These are phyloP conservation scores for Yamadazyma siamensis DNA, from an alignment of 1,139 yeast genomes.

Conservation along the genomic window DNA sequence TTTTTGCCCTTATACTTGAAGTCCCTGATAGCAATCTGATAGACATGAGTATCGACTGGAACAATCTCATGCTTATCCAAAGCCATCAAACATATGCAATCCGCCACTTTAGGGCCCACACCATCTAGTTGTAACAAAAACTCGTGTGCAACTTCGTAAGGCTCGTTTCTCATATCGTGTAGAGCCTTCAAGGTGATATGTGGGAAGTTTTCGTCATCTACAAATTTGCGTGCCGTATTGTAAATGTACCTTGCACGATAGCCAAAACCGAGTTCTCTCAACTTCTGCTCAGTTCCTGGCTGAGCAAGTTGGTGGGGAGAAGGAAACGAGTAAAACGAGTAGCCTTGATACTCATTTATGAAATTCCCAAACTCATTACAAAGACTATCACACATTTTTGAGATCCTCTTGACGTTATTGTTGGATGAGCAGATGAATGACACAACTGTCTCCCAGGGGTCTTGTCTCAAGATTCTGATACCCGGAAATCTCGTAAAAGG, in stretches of 20 bases:
- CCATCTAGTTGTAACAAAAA: constrained; percentile 71
- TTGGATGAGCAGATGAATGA: constrained; percentile 95
- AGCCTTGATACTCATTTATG: constrained; percentile 54
- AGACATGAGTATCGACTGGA: constrained; percentile 97
- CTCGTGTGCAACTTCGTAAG: constrained; percentile 60
- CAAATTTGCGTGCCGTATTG: constrained; percentile 59
- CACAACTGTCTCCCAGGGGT: constrained; percentile 93
- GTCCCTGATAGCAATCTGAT: constrained; percentile 83
- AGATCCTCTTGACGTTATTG: constrained; percentile 89
- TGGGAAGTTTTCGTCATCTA: constrained; percentile 34
- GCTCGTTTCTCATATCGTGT: constrained; percentile 33
- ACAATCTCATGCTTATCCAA: constrained; percentile 84
- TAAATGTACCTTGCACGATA: constrained; percentile 88
- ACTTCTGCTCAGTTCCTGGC: constrained; percentile 36
- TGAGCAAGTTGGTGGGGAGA: constrained; percentile 47
- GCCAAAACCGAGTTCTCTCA: constrained; percentile 74
- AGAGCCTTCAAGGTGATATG: constrained; percentile 30
- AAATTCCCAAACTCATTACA: constrained; percentile 69
- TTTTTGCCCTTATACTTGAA: constrained; percentile 56
- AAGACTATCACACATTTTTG: constrained; percentile 85
- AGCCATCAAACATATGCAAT: constrained; percentile 86
- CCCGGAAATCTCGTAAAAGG: constrained; percentile 56
- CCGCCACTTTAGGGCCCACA: constrained; percentile 98
- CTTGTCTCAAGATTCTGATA: constrained; percentile 80
- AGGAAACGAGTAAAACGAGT: constrained; percentile 73